Percentiles rank a stretch among this genome's conserved stretches.
Evolutionary conservation across 306 rosid genomes (phyloP).

Genomic region (Sesbania bispinosa): DNA sequence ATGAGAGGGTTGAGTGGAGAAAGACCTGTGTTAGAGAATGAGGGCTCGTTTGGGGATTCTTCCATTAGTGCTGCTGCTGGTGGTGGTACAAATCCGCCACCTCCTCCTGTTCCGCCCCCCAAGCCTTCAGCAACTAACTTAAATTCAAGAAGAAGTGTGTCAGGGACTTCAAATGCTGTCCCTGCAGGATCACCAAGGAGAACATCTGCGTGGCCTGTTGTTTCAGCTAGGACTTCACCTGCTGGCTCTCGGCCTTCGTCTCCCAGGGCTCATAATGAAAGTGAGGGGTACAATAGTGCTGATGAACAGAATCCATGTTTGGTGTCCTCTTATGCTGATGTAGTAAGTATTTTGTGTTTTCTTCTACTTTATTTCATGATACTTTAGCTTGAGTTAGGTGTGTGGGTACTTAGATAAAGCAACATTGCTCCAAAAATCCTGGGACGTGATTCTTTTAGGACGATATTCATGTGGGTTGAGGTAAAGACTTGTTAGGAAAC

Average conservation of each 20-base stretch:
- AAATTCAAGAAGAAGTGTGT: slow-evolving; percentile 48
- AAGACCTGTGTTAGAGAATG: slow-evolving; percentile 33
- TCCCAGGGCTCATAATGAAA: slow-evolving; percentile 84
- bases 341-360: slow-evolving; percentile 59
- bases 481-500: neutral
- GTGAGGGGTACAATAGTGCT: slow-evolving; percentile 94
- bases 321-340: slow-evolving; percentile 69
- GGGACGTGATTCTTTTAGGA: neutral
- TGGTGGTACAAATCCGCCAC: slow-evolving; percentile 67
- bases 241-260: slow-evolving; percentile 83
- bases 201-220: slow-evolving; percentile 65
- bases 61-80: slow-evolving; percentile 32
- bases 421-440: neutral
- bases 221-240: slow-evolving; percentile 70
- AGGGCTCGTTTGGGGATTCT: slow-evolving; percentile 36
- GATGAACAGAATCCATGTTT: slow-evolving; percentile 83
- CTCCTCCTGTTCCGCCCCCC: slow-evolving; percentile 93
- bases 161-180: slow-evolving; percentile 52
- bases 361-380: neutral
- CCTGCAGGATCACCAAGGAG: slow-evolving; percentile 66
- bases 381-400: slow-evolving; percentile 3
- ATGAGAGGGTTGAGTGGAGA: slow-evolving; percentile 32
- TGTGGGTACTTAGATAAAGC: neutral
- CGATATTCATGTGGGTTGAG: neutral
- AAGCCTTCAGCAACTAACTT: slow-evolving; percentile 52